Conservation (phyloP, 345 rosid species). For the Rhodamnia argentea region DNA sequence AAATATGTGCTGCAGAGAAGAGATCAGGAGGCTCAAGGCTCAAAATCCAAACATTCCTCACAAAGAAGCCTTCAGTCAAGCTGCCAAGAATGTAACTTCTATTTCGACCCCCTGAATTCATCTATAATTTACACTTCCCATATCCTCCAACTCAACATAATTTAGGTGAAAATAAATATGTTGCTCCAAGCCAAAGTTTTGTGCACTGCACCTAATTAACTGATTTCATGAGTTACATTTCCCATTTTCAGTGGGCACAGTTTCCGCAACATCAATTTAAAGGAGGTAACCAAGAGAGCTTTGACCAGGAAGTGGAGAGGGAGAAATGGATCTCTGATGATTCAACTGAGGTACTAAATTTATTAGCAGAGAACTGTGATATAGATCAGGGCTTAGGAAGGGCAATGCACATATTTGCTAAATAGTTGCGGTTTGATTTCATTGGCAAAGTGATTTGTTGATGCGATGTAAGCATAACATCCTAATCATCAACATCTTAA, state of each 20-base stretch:
- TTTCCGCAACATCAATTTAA: slow-evolving; percentile 56
- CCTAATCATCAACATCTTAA: not conserved
- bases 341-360: slow-evolving; percentile 4
- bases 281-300: slow-evolving; percentile 29
- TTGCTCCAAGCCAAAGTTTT: not conserved
- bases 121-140: not conserved
- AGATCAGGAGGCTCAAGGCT: slow-evolving; percentile 89
- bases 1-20: slow-evolving; percentile 52
- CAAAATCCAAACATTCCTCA: slow-evolving; percentile 90
- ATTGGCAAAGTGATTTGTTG: not conserved
- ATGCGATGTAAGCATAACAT: not conserved
- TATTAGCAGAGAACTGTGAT: not conserved
- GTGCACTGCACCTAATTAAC: not conserved
- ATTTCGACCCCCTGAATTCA: not conserved
- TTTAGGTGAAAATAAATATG: not conserved
- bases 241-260: slow-evolving; percentile 72
- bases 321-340: slow-evolving; percentile 13
- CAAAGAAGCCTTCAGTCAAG: slow-evolving; percentile 96
- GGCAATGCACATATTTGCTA: not conserved
- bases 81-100: slow-evolving; percentile 77
- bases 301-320: slow-evolving; percentile 20
- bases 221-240: not conserved
- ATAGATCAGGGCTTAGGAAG: not conserved
- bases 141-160: not conserved
- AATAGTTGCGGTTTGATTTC: not conserved